Evolutionary conservation across 2,329 filamentous ascomycete genomes (phyloP).

Genomic region (Drechslerella dactyloides): DNA sequence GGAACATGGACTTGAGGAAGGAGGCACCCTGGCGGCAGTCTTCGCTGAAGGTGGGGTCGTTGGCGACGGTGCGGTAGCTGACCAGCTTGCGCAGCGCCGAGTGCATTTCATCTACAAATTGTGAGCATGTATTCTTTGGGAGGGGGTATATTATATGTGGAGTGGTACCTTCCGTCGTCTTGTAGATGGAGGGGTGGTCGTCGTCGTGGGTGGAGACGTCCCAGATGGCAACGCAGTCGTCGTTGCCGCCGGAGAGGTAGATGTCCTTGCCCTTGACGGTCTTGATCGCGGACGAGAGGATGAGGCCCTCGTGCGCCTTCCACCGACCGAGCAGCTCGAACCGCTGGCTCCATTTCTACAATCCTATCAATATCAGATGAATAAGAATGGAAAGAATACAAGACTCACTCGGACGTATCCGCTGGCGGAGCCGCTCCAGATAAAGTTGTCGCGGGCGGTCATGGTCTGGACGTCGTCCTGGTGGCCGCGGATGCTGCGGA

Average conservation of each 20-base stretch:
- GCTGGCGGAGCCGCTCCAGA: slow-evolving; percentile 88
- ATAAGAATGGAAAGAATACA: background rate
- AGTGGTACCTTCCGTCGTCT: slow-evolving; percentile 33
- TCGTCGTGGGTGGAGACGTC: slow-evolving; percentile 64
- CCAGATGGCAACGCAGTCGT: slow-evolving; percentile 89
- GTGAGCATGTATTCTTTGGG: slow-evolving; percentile 54
- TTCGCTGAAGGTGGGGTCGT: slow-evolving; percentile 80
- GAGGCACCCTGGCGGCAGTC: slow-evolving; percentile 93
- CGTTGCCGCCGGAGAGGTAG: slow-evolving; percentile 94
- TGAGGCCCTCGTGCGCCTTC: slow-evolving; percentile 83
- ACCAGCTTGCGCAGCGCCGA: slow-evolving; percentile 84
- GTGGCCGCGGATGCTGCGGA: slow-evolving; percentile 83
- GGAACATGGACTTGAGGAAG: slow-evolving; percentile 87
- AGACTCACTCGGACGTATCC: slow-evolving; percentile 77
- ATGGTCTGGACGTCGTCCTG: slow-evolving; percentile 83
- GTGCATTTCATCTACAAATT: slow-evolving; percentile 65
- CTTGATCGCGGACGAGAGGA: slow-evolving; percentile 81
- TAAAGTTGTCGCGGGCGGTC: slow-evolving; percentile 80
- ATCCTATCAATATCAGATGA: slow-evolving; percentile 11
- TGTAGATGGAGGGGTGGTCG: slow-evolving; percentile 25
- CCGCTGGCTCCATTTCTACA: slow-evolving; percentile 75
- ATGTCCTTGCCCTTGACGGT: slow-evolving; percentile 74
- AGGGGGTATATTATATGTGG: slow-evolving; percentile 57
- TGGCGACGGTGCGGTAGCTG: slow-evolving; percentile 89
- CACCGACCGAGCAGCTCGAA: slow-evolving; percentile 80